A percentile compares a stretch with the other conserved stretches of the same genome.
These are phyloP conservation scores for Gelatoporia subvermispora DNA, from an alignment of 768 basidiomycete species.

Conservation along the genomic window DNA sequence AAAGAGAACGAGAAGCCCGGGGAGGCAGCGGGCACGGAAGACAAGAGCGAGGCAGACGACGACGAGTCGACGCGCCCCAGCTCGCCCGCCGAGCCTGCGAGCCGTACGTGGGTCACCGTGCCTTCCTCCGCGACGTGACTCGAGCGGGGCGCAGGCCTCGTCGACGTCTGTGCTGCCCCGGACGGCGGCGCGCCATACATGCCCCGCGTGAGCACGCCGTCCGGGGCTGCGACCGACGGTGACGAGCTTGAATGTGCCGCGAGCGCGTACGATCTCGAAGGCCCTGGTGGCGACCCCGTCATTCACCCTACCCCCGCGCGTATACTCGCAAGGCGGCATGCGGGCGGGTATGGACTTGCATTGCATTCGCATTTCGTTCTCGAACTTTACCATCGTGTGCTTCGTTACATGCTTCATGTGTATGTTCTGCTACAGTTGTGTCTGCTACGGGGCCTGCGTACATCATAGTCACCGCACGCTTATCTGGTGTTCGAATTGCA, in stretches of 20 bases:
- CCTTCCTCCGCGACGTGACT: slow-evolving; percentile 15
- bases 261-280: slow-evolving; percentile 1
- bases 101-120: slow-evolving; percentile 11
- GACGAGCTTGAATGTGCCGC: background rate
- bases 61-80: slow-evolving; percentile 12
- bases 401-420: slow-evolving; percentile 22
- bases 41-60: slow-evolving; percentile 38
- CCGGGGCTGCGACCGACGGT: background rate
- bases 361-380: too few species aligned
- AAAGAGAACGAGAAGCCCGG: slow-evolving; percentile 20
- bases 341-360: slow-evolving; percentile 16
- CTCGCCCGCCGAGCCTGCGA: slow-evolving; percentile 2
- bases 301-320: background rate
- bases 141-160: background rate
- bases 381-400: slow-evolving; percentile 10
- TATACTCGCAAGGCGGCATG: slow-evolving; percentile 15
- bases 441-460: slow-evolving; percentile 7
- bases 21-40: slow-evolving; percentile 38
- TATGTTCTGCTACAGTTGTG: slow-evolving; percentile 20
- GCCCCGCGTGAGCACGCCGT: background rate
- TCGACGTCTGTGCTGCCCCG: slow-evolving; percentile 2
- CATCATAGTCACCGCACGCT: too few species aligned
- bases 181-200: background rate
- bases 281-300: too few species aligned
- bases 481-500: too few species aligned